These are phyloP conservation scores for Emmonsiellopsis sp. DNA, from an alignment of 2,329 filamentous ascomycete genomes.

Conservation along the genomic window DNA sequence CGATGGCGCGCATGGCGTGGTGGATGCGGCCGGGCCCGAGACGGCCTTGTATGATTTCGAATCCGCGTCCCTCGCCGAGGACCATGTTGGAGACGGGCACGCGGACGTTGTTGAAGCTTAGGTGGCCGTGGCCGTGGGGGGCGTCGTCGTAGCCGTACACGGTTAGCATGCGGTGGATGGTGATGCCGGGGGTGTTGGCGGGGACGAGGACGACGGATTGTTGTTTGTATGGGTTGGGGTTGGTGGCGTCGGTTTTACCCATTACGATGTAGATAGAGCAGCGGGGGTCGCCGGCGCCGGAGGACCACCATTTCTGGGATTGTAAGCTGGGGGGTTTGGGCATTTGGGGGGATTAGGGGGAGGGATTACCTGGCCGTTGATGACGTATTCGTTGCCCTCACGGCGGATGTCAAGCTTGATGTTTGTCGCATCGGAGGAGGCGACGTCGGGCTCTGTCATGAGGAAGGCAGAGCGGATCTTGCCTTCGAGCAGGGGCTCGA, in stretches of 20 bases:
- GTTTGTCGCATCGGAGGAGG: conserved; percentile 86
- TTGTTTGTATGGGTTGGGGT: conserved; percentile 72
- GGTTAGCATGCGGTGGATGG: conserved; percentile 83
- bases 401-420: conserved; percentile 73
- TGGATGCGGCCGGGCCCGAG: conserved; percentile 94
- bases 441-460: conserved; percentile 87
- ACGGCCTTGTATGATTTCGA: conserved; percentile 96
- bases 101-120: conserved; percentile 80
- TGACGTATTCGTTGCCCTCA: conserved; percentile 79
- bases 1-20: conserved; percentile 93
- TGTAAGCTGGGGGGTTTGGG: neutral
- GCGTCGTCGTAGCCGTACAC: conserved; percentile 97
- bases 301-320: conserved; percentile 94
- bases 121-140: conserved; percentile 94
- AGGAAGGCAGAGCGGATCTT: conserved; percentile 82
- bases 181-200: conserved; percentile 70
- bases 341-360: neutral
- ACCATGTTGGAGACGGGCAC: conserved; percentile 78
- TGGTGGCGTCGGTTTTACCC: conserved; percentile 75
- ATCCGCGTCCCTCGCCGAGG: conserved; percentile 84
- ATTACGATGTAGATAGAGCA: conserved; percentile 94
- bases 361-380: conserved; percentile 67
- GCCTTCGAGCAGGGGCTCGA: conserved; percentile 70
- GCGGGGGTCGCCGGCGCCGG: conserved; percentile 82
- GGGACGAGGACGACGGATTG: conserved; percentile 91